phyloP scores from a whole-genome alignment of 2,329 filamentous ascomycete genomes.

The Scorias spongiosa region DNA sequence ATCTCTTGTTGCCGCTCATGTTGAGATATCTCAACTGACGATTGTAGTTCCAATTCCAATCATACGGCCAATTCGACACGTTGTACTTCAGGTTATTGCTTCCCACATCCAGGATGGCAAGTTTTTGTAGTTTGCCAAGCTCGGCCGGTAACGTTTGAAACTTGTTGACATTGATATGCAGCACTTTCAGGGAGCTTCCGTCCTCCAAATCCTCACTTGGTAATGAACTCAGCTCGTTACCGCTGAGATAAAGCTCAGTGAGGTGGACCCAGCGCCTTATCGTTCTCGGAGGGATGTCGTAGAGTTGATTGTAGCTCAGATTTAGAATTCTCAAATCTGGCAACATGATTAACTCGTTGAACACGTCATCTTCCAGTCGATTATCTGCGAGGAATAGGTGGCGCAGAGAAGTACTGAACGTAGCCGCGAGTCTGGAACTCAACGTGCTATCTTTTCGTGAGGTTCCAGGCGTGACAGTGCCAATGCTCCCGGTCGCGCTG shows the following conservation, averaged over 20 bases:
- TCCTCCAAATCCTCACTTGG: slow-evolving; percentile 92
- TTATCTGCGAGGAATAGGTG: slow-evolving; percentile 88
- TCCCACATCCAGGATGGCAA: slow-evolving; percentile 83
- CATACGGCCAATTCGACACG: slow-evolving; percentile 95
- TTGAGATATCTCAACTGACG: slow-evolving; percentile 90
- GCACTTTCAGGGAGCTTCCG: slow-evolving; percentile 67
- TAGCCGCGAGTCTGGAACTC: slow-evolving; percentile 63
- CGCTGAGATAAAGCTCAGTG: slow-evolving; percentile 83
- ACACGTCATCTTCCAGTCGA: slow-evolving; percentile 82
- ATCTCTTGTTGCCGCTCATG: slow-evolving; percentile 85
- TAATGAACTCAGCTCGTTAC: slow-evolving; percentile 81
- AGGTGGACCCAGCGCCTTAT: slow-evolving; percentile 83
- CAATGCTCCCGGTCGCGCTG: slow-evolving; percentile 38
- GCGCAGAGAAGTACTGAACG: slow-evolving; percentile 73
- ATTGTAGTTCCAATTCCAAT: slow-evolving; percentile 99
- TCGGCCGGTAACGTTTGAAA: slow-evolving; percentile 95
- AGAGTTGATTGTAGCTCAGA: slow-evolving; percentile 85
- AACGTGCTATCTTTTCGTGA: slow-evolving; percentile 78
- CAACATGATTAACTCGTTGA: slow-evolving; percentile 74
- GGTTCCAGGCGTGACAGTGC: slow-evolving; percentile 38
- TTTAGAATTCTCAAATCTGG: slow-evolving; percentile 79
- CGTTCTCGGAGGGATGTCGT: slow-evolving; percentile 77
- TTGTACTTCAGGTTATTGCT: slow-evolving; percentile 97
- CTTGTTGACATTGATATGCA: slow-evolving; percentile 95
- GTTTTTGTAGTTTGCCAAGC: slow-evolving; percentile 81